These are phyloP conservation scores for Malassezia slooffiae DNA, from an alignment of 1,284 basidiomycete species.

Conservation along the genomic window DNA sequence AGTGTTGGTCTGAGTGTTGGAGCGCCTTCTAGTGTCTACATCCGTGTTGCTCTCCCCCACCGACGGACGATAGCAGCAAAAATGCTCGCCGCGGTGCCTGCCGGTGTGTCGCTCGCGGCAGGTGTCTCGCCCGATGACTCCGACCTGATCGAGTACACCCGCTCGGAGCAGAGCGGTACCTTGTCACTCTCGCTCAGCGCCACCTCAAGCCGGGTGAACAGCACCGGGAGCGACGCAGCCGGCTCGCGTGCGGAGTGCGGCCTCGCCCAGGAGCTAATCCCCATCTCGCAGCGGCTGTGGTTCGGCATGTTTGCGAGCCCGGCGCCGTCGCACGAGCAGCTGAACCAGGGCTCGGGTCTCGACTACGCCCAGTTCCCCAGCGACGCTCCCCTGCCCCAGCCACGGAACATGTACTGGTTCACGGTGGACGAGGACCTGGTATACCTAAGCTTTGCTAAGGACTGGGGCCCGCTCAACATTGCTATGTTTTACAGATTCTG, in stretches of 20 bases:
- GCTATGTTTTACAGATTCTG: slow-evolving; percentile 60
- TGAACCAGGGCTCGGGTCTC: slow-evolving; percentile 19
- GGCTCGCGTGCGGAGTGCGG: background rate
- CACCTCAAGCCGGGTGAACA: background rate
- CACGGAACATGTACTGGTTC: slow-evolving; percentile 33
- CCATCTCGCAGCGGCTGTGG: slow-evolving; percentile 33
- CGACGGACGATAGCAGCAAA: no score
- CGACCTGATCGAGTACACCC: slow-evolving; percentile 24
- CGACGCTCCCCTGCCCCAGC: slow-evolving; percentile 15
- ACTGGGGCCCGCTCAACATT: slow-evolving; percentile 58
- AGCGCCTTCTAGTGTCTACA: no score
- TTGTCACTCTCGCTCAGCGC: background rate
- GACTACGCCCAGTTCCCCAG: slow-evolving; percentile 12
- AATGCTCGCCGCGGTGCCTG: background rate
- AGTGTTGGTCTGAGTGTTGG: slow-evolving; percentile 3
- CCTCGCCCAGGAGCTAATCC: slow-evolving; percentile 28
- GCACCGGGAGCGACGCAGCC: background rate
- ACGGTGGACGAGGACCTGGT: slow-evolving; percentile 74
- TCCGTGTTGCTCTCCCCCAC: no score
- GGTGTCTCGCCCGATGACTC: slow-evolving; percentile 32
- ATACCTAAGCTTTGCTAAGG: slow-evolving; percentile 68
- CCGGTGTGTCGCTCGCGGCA: background rate
- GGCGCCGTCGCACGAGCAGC: slow-evolving; percentile 14
- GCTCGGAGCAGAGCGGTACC: background rate
- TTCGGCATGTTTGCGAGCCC: slow-evolving; percentile 27